Evolutionary conservation across 345 rosid species (phyloP).

Genomic region (Hirschfeldia incana): DNA sequence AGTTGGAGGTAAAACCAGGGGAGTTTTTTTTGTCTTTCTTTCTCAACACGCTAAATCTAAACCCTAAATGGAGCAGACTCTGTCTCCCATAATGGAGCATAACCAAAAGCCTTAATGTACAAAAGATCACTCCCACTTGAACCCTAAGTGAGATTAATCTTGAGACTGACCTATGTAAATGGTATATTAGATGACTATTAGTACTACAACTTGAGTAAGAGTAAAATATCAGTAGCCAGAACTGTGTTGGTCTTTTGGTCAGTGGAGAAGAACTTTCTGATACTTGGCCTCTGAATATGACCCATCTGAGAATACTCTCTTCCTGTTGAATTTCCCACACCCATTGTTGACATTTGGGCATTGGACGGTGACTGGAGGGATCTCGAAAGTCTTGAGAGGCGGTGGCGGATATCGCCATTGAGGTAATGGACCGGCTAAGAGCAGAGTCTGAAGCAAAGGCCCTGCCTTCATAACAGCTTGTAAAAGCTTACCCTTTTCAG

Average conservation of each 20-base stretch:
- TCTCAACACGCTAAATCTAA: slow-evolving; percentile 26
- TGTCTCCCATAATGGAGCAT: slow-evolving; percentile 15
- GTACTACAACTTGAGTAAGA: slow-evolving; percentile 19
- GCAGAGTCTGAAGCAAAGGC: slow-evolving; percentile 88
- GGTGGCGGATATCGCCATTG: slow-evolving; percentile 99
- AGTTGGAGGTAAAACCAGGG: slow-evolving; percentile 30
- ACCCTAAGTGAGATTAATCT: slow-evolving; percentile 8
- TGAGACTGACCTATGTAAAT: slow-evolving; percentile 22
- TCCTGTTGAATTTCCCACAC: slow-evolving; percentile 59
- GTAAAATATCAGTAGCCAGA: slow-evolving; percentile 23
- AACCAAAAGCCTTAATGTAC: slow-evolving; percentile 41
- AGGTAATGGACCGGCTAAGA: slow-evolving; percentile 92
- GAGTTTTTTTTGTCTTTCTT: slow-evolving; percentile 28
- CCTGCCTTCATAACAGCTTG: slow-evolving; percentile 98
- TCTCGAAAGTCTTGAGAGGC: slow-evolving; percentile 82
- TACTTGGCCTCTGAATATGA: slow-evolving; percentile 60
- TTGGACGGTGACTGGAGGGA: slow-evolving; percentile 81
- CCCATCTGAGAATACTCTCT: slow-evolving; percentile 62
- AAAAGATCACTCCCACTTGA: slow-evolving; percentile 44
- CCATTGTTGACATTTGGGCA: slow-evolving; percentile 48
- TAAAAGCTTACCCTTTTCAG: slow-evolving; percentile 94
- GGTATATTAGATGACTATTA: slow-evolving; percentile 39
- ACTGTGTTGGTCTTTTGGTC: slow-evolving; percentile 28
- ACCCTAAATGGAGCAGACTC: slow-evolving; percentile 29
- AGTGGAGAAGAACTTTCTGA: slow-evolving; percentile 67